Base-by-base conservation (phyloP, 1,139 yeast genomes). In the Blastobotrys capitulatus region DNA sequence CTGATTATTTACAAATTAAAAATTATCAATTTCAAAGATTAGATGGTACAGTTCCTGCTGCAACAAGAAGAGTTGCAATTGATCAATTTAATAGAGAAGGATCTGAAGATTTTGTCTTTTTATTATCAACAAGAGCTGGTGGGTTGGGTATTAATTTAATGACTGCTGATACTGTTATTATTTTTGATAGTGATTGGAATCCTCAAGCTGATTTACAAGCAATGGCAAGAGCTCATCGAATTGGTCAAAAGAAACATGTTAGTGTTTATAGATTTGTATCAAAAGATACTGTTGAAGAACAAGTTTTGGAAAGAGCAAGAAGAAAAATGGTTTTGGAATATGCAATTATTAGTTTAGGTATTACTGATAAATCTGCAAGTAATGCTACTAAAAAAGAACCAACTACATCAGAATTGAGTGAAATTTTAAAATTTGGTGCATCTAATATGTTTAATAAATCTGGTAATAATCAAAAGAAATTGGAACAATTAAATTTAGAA, bases 171-270 rank as follows among this genome's bases (percentile, higher is more conserved):
- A 92, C 98, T 4, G 99, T 92, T 34, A 87, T 92, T 59, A 89
- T 92, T 41, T 92, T 92, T 69, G 99, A 92, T 70, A 86, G 96
- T 12, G 99, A 92, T 72, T 92, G 99, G 99, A 92, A 92, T 64
- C 97, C 97, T 1, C 97, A 92, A 69, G 97, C 97, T 1, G 98
- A 90, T 76, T 73, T 90, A 59, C 97, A 92, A 70, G 98, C 98
- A 4, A 94, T 94, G 99, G 99, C 98, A 0, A 82, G 99, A 70
- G 99, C 98, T 2, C 99, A 92, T 70, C 83, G 99, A 74, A 92
- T 92, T 63, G 99, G 99, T 15, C 99, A 92, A 67, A 92, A 92
- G 68, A 89, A 87, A 60, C 98, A 92, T 69, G 99, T 92, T 42
- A 87, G 89, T 79, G 97, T 92, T 19, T 94, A 94, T 66, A 77